These are phyloP conservation scores for Pistacia integerrima DNA, from an alignment of 345 rosid species.

Conservation along the genomic window DNA sequence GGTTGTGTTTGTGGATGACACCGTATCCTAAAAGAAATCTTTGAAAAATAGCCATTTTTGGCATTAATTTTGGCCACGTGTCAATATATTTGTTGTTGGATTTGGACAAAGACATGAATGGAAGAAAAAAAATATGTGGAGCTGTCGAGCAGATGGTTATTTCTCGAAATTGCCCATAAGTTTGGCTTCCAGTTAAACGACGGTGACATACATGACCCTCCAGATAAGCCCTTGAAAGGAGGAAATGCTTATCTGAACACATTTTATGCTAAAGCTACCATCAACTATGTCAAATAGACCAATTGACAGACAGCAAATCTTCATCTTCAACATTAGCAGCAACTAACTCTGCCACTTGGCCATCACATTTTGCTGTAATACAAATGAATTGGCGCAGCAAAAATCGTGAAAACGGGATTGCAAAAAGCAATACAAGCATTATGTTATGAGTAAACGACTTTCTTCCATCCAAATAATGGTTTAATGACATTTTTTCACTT, in stretches of 20 bases:
- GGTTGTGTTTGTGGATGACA: no score
- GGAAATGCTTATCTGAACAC: background rate
- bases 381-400: no score
- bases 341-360: no score
- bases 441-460: no score
- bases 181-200: background rate
- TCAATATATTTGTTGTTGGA: background rate
- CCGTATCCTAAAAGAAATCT: no score
- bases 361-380: no score
- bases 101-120: background rate
- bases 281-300: background rate
- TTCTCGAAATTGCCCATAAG: background rate
- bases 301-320: background rate
- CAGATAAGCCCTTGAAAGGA: background rate
- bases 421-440: no score
- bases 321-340: background rate
- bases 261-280: background rate
- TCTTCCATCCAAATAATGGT: no score
- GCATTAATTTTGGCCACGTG: background rate
- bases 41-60: no score
- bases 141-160: no score
- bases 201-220: background rate
- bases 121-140: background rate
- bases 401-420: no score
- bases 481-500: no score